Evolutionary conservation across 2,329 filamentous ascomycete genomes (phyloP), one percentile per base, ranked within the genome.

Genomic region (Hypocreales sp.): DNA sequence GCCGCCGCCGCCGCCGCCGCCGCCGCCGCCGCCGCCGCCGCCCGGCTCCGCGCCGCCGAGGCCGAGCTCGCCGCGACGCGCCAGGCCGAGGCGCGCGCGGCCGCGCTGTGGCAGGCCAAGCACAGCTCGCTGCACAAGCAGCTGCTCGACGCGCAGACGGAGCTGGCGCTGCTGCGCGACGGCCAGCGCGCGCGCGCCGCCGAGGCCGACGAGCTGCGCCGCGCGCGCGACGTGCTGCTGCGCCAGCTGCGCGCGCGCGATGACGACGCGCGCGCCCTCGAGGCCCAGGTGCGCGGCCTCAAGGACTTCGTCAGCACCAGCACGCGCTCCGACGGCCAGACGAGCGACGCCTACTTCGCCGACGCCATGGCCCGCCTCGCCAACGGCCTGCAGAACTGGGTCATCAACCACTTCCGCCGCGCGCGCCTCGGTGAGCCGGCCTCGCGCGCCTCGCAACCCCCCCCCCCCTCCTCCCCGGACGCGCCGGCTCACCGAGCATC

Each of bases 351-450:
- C 46, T 68, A 72, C 8, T 67, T 82, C 42, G 65, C 58, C 3
- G 68, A 77, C 27, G 59, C 61, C 8, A 68, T 79, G 57, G 58
- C 62, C 26, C 60, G 64, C 31, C 46, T 82, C 25, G 67, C 68
- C 13, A 76, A 80, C 40, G 67, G 74, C 15, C 50, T 80, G 38
- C 75, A 81, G 51, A 80, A 82, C 40, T 83, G 77, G 77, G 67
- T 76, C 4, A 72, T 82, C 39, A 64, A 67, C 15, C 68, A 78
- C 44, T 82, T 78, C 37, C 61, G 77, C 27, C 67, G 66, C 35
- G 60, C 65, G 9, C 77, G 64, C 50, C 50, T 77, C 25, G 55
- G 63, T 66, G 44, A 39, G 57, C 47, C 8, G 15, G 16, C 12
- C n/a, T n/a, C n/a, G n/a, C 15, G 7, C 15, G 15, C 13, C 14